Conservation (phyloP, 78 protist genomes). For the Dictyostelium citrinum region DNA sequence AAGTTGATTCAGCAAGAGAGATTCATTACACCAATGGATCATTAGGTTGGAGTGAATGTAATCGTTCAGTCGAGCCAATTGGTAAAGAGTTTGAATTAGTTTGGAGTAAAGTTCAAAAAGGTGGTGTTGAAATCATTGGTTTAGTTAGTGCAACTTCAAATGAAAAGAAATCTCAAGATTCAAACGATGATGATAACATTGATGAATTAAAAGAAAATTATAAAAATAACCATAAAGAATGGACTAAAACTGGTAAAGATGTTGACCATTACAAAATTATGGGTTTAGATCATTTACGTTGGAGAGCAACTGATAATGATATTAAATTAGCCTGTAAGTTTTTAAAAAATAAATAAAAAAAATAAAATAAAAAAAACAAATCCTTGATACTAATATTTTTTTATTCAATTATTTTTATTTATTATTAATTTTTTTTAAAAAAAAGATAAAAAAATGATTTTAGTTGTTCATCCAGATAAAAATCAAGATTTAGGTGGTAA, state of each 20-base stretch:
- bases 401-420: background rate
- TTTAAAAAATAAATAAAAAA: background rate
- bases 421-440: background rate
- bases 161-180: background rate
- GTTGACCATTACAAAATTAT: conserved; percentile 88
- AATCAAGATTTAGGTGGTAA: conserved; percentile 49
- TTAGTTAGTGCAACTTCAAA: background rate
- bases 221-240: conserved; percentile 51
- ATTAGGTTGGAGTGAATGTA: conserved; percentile 19
- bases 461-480: conserved; percentile 92
- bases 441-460: conserved; percentile 62
- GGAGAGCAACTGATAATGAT: conserved; percentile 88
- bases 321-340: conserved; percentile 82
- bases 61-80: conserved; percentile 34
- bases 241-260: background rate
- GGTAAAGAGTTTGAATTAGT: conserved; percentile 58
- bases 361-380: background rate
- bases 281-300: conserved; percentile 83
- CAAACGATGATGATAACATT: conserved; percentile 13
- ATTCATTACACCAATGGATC: conserved; percentile 1
- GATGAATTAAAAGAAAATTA: conserved; percentile 43
- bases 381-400: too few relatives aligned
- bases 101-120: conserved; percentile 26
- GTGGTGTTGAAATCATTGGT: conserved; percentile 21
- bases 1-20: background rate